Evolutionary conservation across 1,139 yeast species (phyloP).

Genomic region (Yamadazyma atmosphaerica): DNA sequence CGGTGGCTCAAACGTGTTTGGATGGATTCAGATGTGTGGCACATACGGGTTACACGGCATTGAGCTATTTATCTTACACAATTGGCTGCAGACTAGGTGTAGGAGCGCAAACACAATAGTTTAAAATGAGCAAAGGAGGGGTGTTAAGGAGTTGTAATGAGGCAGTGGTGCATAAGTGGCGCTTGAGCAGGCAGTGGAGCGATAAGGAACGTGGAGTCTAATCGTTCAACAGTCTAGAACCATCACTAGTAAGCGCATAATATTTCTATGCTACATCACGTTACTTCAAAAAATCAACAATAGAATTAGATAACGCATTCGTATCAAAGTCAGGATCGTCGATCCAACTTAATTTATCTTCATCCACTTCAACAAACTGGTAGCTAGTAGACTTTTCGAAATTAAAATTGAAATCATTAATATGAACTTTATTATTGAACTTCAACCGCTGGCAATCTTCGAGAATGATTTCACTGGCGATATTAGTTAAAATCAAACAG

Average conservation of each 20-base stretch:
- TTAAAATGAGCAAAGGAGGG: too few species aligned
- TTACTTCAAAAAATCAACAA: not conserved
- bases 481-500: constrained; percentile 23
- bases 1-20: not conserved
- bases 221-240: too few species aligned
- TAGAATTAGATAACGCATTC: not conserved
- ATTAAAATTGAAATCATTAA: constrained; percentile 15
- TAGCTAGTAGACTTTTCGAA: constrained; percentile 8
- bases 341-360: not conserved
- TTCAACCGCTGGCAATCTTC: constrained; percentile 28
- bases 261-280: too few species aligned
- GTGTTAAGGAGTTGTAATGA: too few species aligned
- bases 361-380: not conserved
- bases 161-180: too few species aligned
- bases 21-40: too few species aligned
- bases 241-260: too few species aligned
- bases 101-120: too few species aligned
- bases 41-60: too few species aligned
- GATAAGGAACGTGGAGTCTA: too few species aligned
- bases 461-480: constrained; percentile 29
- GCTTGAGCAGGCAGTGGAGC: too few species aligned
- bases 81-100: not conserved
- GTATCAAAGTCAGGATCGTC: not conserved
- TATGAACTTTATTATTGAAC: constrained; percentile 8
- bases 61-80: not conserved